Evolutionary conservation across 306 rosid genomes (phyloP).

Genomic region (Alnus rubra): DNA sequence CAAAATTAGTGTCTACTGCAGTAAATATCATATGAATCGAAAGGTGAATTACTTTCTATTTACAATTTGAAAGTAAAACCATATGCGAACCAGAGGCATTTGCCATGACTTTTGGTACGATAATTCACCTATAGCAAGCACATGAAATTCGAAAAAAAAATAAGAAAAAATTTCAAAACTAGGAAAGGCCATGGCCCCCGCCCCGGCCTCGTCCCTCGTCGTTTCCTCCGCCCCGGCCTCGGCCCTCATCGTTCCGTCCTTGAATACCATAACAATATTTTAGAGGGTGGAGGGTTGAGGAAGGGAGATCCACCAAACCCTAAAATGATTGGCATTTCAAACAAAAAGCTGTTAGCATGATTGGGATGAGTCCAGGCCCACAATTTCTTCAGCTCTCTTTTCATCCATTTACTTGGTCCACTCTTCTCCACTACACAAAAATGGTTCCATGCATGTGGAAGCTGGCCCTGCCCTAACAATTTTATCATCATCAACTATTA

Average conservation of each 20-base stretch:
- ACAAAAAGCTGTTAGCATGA: neutral
- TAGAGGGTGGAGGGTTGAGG: neutral
- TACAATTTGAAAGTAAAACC: neutral
- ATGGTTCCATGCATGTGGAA: neutral
- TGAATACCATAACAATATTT: neutral
- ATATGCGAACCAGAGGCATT: too few species aligned
- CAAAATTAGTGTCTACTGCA: neutral
- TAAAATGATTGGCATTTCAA: neutral
- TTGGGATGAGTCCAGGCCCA: neutral
- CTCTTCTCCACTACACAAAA: neutral
- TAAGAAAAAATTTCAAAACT: too few species aligned
- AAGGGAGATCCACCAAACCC: neutral
- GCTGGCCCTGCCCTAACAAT: neutral
- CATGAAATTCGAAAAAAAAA: too few species aligned
- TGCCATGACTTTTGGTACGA: too few species aligned
- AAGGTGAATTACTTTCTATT: neutral
- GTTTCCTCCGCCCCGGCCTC: too few species aligned
- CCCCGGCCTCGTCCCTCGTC: too few species aligned
- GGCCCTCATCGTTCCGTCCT: too few species aligned
- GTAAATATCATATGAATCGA: neutral
- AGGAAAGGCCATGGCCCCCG: too few species aligned
- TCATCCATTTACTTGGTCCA: neutral
- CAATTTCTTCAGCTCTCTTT: neutral
- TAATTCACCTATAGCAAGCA: too few species aligned
- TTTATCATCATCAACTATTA: neutral